These are phyloP conservation scores for Bolboschoenoplectus hybrid DNA, from an alignment of 202 grass and related monocot genomes.

Conservation along the genomic window DNA sequence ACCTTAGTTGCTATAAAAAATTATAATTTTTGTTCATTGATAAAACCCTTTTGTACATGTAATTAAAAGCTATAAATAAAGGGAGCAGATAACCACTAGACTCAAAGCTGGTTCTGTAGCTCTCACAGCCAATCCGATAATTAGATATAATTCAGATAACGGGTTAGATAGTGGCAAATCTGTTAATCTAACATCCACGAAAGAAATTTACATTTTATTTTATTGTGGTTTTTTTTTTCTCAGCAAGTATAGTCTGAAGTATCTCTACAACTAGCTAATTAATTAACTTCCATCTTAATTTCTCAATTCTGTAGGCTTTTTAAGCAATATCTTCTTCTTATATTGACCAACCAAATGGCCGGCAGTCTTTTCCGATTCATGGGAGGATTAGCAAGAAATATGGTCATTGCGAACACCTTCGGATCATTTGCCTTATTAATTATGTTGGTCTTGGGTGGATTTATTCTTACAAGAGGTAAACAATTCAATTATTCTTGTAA, in stretches of 20 bases:
- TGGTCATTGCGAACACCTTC: constrained; percentile 73
- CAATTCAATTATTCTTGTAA: not conserved
- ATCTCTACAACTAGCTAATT: not conserved
- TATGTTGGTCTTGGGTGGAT: constrained; percentile 66
- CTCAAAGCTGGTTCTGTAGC: not conserved
- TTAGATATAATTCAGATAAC: not conserved
- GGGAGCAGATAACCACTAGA: not conserved
- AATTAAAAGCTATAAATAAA: not conserved
- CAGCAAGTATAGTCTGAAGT: constrained; percentile 5
- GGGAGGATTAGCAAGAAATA: constrained; percentile 54
- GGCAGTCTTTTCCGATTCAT: constrained; percentile 63
- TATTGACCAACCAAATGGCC: constrained; percentile 64
- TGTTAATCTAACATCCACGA: not conserved
- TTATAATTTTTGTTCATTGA: not conserved
- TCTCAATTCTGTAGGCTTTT: constrained; percentile 54
- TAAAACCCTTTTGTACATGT: not conserved
- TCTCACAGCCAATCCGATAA: not conserved
- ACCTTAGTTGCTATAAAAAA: not conserved
- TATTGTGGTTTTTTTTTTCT: not conserved
- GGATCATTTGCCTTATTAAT: constrained; percentile 65
- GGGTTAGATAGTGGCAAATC: not conserved
- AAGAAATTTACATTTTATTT: not conserved
- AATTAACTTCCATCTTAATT: not conserved
- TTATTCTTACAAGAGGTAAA: constrained; percentile 69
- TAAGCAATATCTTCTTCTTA: constrained; percentile 68